Base-by-base conservation (phyloP, 164 flowering plant species). In the Protea cynaroides region DNA sequence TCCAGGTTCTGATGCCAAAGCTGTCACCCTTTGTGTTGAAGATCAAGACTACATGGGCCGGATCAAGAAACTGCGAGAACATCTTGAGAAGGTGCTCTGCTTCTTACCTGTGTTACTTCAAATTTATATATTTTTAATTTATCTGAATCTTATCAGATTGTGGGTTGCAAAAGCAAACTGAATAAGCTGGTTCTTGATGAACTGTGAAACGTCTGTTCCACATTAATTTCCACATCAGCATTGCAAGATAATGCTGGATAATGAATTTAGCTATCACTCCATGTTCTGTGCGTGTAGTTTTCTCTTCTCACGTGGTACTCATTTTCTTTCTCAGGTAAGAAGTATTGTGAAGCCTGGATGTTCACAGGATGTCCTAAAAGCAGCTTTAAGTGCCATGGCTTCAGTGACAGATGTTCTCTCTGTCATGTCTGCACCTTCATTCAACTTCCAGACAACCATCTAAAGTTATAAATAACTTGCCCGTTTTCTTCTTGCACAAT, bases 21-120 rank as follows among this genome's bases (percentile, higher is more conserved):
- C 96, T 21, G 83, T 95, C 36, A 80, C 81, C 55, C 79, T 95
- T 18, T 85, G 89, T 71, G 90, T 95, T 40, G 99, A 95, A 74
- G 99, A 95, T 71, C 96, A 88, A 80, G 97, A 95, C 75, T 95
- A 95, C 83, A 91, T 95, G 96, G 99, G 99, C 22, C 89, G 97
- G 51, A 95, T 95, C 61, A 92, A 95, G 84, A 65, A 88, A 78
- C 82, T 95, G 57, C 92, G 87, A 65, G 92, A 79, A 59, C 80
- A 92, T 77, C 90, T 95, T 43, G 97, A 95, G 63, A 83, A 89
- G 96, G 99, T 91, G 29, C 66, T 55, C 17, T 54, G 9, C 19
- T 52, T 55, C 47, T 47, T 49, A 1, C 25, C 25, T 14, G 0
- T 15, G 46, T 40, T 8, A 3, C 46, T 40, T n/a, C n/a, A n/a